These are phyloP conservation scores for Euptelea pleiosperma DNA, from an alignment of 164 flowering plant species.

Conservation along the genomic window DNA sequence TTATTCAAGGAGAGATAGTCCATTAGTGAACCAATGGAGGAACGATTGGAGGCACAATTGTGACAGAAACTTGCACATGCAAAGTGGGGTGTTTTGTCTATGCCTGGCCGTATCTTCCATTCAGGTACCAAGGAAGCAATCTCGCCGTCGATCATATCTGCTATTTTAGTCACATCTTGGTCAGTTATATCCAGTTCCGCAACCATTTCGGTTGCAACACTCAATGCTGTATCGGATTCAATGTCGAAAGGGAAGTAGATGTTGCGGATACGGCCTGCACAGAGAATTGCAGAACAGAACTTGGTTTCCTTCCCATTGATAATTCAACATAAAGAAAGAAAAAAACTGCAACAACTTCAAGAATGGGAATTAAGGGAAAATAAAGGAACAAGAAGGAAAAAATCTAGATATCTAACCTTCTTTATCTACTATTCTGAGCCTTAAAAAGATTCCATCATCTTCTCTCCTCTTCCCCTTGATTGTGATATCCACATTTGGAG, in stretches of 20 bases:
- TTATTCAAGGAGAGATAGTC: slow-evolving; percentile 35
- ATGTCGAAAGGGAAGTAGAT: slow-evolving; percentile 85
- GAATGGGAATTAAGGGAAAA: neutral
- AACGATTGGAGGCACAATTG: slow-evolving; percentile 44
- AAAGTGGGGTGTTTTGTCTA: slow-evolving; percentile 29
- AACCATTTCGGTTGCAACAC: slow-evolving; percentile 89
- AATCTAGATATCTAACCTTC: slow-evolving; percentile 46
- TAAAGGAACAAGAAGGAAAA: neutral
- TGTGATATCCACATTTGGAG: slow-evolving; percentile 47
- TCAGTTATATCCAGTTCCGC: slow-evolving; percentile 74
- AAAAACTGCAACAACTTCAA: neutral
- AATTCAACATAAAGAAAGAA: slow-evolving; percentile 2
- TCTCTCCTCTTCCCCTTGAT: slow-evolving; percentile 67
- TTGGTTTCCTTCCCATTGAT: neutral
- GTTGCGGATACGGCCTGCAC: slow-evolving; percentile 70
- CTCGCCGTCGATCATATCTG: slow-evolving; percentile 84
- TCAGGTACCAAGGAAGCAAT: slow-evolving; percentile 66
- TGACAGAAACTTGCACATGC: slow-evolving; percentile 28
- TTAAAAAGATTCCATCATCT: slow-evolving; percentile 62
- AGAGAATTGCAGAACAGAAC: neutral
- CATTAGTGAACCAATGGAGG: slow-evolving; percentile 39
- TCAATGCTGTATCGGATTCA: slow-evolving; percentile 69
- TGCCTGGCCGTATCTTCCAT: slow-evolving; percentile 42
- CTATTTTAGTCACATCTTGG: slow-evolving; percentile 76
- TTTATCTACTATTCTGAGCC: slow-evolving; percentile 74